phyloP scores from a whole-genome alignment of 768 basidiomycete species.

The Mycena capillaripes region DNA sequence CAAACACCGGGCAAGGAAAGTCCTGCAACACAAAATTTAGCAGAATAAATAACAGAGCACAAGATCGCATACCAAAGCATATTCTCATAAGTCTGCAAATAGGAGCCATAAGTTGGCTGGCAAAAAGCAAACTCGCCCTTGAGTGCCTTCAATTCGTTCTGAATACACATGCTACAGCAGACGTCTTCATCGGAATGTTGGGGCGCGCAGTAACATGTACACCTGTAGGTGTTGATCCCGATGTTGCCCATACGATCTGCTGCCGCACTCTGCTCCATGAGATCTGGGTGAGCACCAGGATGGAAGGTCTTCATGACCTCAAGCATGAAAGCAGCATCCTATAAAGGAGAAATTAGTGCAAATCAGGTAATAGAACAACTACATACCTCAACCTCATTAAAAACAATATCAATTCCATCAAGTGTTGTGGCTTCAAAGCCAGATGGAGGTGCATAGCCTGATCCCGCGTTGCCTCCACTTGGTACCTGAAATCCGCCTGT shows the following conservation, averaged over 20 bases:
- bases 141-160: background rate
- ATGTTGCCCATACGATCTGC: background rate
- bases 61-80: background rate
- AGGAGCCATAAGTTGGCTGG: constrained; percentile 3
- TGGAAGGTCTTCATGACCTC: background rate
- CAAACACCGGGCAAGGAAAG: background rate
- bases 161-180: background rate
- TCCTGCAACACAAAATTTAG: no score
- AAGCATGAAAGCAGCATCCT: background rate
- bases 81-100: background rate
- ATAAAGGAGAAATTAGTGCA: no score
- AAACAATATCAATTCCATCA: background rate
- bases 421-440: background rate
- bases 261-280: background rate
- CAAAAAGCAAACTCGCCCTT: background rate
- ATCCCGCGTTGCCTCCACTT: background rate
- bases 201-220: background rate
- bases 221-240: background rate
- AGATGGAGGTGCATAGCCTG: background rate
- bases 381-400: constrained; percentile 6
- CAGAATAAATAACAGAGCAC: background rate
- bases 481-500: background rate
- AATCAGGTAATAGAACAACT: background rate
- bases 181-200: background rate
- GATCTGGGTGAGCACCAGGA: background rate